Base-by-base conservation (phyloP, 2,329 filamentous ascomycete species). In the Juglanconis sp. region DNA sequence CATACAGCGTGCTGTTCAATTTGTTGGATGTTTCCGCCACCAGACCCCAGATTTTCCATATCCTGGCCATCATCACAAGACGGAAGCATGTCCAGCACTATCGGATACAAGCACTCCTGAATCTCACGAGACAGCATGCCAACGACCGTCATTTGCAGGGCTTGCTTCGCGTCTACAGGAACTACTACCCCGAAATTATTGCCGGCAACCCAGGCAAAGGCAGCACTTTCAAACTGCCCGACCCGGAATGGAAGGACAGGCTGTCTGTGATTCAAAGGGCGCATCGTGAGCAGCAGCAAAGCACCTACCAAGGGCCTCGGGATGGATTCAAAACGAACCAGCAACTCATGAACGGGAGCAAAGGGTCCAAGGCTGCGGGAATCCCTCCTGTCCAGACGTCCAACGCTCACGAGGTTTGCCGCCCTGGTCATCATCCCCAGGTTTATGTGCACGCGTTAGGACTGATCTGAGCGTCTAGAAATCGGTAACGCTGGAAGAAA, bases 171-270 rank as follows among this genome's bases (percentile, higher is more conserved):
- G 86, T 94, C n/a, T 96, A 88, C 77, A 95, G 95, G 70, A 91
- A 94, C 71, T 96, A 94, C 73, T 96, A 94, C 68, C 91, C 92
- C 0, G 91, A 96, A 71, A 91, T 96, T 57, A 91, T 96, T 61
- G 83, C 94, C 13, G 90, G 88, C 30, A 88, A 89, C 64, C 79
- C 84, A 4, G 85, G 85, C 42, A 81, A 82, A 61, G 85, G 85
- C 1, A 82, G 84, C 4, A 79, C 84, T 1, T 88, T 88, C 71
- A 87, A 84, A 72, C 82, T 84, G 69, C 90, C 90, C n/a, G 88
- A 94, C 70, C 77, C 79, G 3, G 84, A 89, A 74, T 96, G 92
- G 92, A 82, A 86, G 57, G 78, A 81, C 58, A 85, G 86, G 66
- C 79, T 93, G 8, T 83, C 84, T 52, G 79, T 84, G 54, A 87